These are phyloP conservation scores for Chiua sp. DNA, from an alignment of 1,284 basidiomycete genomes.

Conservation along the genomic window DNA sequence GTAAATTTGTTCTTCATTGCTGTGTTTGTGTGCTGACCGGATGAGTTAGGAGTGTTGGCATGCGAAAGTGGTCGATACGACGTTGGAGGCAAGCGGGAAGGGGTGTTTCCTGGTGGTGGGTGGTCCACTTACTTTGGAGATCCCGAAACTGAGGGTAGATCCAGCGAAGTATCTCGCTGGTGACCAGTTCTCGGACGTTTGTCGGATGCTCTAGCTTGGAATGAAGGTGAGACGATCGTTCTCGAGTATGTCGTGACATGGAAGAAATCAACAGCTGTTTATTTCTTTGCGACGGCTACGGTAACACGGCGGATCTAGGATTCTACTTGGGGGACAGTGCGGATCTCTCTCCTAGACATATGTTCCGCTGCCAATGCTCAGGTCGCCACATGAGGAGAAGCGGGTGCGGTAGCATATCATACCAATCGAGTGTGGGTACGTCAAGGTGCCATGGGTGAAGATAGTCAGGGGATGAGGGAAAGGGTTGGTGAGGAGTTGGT, in stretches of 20 bases:
- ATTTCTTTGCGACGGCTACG: background rate
- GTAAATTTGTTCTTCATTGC: slow-evolving; percentile 37
- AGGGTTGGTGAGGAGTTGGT: slow-evolving; percentile 52
- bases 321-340: slow-evolving; percentile 39
- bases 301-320: slow-evolving; percentile 26
- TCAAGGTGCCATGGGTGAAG: slow-evolving; percentile 61
- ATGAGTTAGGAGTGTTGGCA: slow-evolving; percentile 47
- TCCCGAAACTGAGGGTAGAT: background rate
- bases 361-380: slow-evolving; percentile 61
- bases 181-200: slow-evolving; percentile 64
- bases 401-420: slow-evolving; percentile 67
- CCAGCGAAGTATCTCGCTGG: slow-evolving; percentile 62
- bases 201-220: slow-evolving; percentile 54
- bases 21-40: background rate
- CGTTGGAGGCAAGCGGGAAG: slow-evolving; percentile 42
- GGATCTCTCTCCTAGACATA: slow-evolving; percentile 52
- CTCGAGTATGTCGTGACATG: slow-evolving; percentile 65
- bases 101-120: slow-evolving; percentile 47
- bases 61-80: slow-evolving; percentile 52
- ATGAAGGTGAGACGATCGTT: slow-evolving; percentile 47
- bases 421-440: slow-evolving; percentile 72
- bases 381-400: slow-evolving; percentile 71
- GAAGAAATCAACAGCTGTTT: slow-evolving; percentile 57
- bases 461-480: slow-evolving; percentile 44
- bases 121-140: background rate